A percentile compares a stretch with the other conserved stretches of the same genome.
These are phyloP conservation scores for Codiaeum variegatum DNA, from an alignment of 441 rosid genomes.

Conservation along the genomic window DNA sequence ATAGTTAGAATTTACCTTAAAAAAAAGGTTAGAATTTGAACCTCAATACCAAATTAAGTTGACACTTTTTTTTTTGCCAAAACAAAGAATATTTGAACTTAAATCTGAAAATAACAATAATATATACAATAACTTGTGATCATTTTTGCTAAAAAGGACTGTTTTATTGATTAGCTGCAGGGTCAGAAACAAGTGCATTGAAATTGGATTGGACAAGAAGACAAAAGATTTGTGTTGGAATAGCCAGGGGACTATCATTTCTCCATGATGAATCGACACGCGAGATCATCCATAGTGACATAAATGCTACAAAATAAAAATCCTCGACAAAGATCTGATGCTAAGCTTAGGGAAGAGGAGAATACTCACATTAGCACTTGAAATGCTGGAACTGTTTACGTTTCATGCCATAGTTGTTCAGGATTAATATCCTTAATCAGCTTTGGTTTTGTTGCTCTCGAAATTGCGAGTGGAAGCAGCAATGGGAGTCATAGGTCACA, in stretches of 20 bases:
- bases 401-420: background rate
- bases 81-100: too few relatives aligned
- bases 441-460: background rate
- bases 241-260: slow-evolving; percentile 8
- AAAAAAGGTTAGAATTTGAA: too few relatives aligned
- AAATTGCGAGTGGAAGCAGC: background rate
- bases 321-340: background rate
- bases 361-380: background rate
- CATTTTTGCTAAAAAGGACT: background rate
- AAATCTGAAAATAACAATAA: too few relatives aligned
- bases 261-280: slow-evolving; percentile 1
- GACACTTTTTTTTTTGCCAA: too few relatives aligned
- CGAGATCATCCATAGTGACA: background rate
- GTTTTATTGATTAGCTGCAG: background rate
- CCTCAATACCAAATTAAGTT: too few relatives aligned
- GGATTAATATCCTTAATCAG: background rate
- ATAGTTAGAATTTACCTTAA: too few relatives aligned
- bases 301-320: background rate
- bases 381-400: background rate
- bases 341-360: background rate
- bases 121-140: background rate
- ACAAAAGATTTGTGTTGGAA: slow-evolving; percentile 2
- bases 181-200: background rate
- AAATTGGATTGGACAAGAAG: slow-evolving; percentile 2
- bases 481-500: background rate